phyloP scores from a whole-genome alignment of 192 early-diverging fungal genomes.

The Rhizophagus sp. region DNA sequence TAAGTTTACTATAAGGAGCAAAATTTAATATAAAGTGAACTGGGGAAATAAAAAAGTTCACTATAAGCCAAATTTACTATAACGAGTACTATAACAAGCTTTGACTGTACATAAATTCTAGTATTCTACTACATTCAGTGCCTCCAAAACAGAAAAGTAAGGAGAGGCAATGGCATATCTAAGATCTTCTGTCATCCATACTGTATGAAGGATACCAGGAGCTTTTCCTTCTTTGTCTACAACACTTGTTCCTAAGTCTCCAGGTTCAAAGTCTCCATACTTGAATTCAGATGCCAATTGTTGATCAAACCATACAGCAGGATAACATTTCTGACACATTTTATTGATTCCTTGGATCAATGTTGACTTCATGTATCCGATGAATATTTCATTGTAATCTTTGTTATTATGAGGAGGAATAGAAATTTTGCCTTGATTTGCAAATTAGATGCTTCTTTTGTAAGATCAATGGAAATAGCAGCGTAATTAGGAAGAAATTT shows the following conservation, averaged over 20 bases:
- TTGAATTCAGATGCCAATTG: conserved; percentile 3
- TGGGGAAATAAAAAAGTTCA: no score
- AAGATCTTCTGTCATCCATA: no score
- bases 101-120: no score
- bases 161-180: no score
- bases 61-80: no score
- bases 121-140: no score
- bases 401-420: background rate
- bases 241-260: conserved; percentile 21
- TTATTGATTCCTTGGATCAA: background rate
- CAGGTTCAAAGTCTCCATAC: background rate
- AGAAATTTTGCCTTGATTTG: background rate
- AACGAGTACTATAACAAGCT: no score
- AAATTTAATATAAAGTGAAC: no score
- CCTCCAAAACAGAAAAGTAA: no score
- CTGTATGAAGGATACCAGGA: no score
- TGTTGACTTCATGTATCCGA: conserved; percentile 17
- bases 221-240: conserved; percentile 1
- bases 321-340: conserved; percentile 6
- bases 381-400: background rate
- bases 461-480: conserved; percentile 7
- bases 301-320: conserved; percentile 16
- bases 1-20: no score
- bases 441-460: conserved; percentile 3
- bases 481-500: background rate